Conservation (phyloP, 2,329 filamentous ascomycete species). For the Sordariomycetes sp. region DNA sequence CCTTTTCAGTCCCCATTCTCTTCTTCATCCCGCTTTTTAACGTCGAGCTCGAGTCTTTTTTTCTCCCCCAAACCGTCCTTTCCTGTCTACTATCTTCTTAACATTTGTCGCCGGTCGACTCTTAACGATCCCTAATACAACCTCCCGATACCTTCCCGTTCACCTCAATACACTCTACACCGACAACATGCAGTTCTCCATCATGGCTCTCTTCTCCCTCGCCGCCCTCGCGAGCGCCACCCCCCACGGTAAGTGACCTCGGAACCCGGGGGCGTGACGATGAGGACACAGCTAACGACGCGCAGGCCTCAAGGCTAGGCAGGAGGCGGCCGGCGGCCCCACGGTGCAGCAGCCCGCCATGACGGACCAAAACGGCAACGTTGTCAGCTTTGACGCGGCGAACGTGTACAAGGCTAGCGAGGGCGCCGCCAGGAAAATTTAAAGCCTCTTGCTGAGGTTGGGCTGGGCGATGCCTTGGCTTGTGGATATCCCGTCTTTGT, state of each 20-base stretch:
- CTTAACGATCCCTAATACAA: slow-evolving; percentile 2
- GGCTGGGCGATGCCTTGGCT: not conserved
- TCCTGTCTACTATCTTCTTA: not conserved
- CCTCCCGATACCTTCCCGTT: not conserved
- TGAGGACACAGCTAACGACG: not conserved
- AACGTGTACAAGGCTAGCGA: slow-evolving; percentile 26
- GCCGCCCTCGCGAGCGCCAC: slow-evolving; percentile 30
- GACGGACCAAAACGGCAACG: slow-evolving; percentile 28
- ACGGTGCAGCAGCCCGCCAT: slow-evolving; percentile 28
- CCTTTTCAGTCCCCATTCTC: not conserved
- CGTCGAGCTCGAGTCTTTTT: not conserved
- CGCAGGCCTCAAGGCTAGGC: not conserved
- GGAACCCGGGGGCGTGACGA: not conserved
- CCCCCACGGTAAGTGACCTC: slow-evolving; percentile 7
- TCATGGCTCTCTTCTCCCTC: slow-evolving; percentile 31
- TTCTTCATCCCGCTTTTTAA: not conserved
- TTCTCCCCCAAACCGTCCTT: not conserved
- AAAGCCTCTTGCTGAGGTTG: not conserved
- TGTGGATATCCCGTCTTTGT: not conserved
- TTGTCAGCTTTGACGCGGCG: slow-evolving; percentile 28
- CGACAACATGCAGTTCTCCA: slow-evolving; percentile 26
- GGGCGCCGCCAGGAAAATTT: slow-evolving; percentile 20
- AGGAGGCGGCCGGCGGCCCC: slow-evolving; percentile 9
- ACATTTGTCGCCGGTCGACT: slow-evolving; percentile 5
- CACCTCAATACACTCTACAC: not conserved